Evolutionary conservation across 805 yeast genomes (phyloP).

Genomic region (Candida nitratophila): DNA sequence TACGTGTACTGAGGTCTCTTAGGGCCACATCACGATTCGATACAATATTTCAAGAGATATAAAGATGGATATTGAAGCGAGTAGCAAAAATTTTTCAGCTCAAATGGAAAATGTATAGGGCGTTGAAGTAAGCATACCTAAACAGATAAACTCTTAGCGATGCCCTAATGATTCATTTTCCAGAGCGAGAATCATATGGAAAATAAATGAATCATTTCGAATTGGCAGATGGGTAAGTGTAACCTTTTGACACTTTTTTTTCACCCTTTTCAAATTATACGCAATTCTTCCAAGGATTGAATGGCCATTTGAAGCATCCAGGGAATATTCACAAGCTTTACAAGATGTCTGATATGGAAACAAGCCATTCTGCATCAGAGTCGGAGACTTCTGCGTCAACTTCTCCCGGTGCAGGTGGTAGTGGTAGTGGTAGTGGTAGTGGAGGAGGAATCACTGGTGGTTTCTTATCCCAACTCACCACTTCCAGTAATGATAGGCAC

Average conservation of each 20-base stretch:
- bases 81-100: too few species aligned
- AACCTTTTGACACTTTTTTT: not conserved
- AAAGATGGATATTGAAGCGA: too few species aligned
- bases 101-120: too few species aligned
- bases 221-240: too few species aligned
- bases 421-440: not conserved
- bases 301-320: too few species aligned
- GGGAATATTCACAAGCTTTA: too few species aligned
- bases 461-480: not conserved
- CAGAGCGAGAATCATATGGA: not conserved
- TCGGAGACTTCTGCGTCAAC: not conserved
- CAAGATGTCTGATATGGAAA: not conserved
- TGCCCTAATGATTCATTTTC: not conserved
- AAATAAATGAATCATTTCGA: not conserved
- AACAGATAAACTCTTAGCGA: not conserved
- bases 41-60: too few species aligned
- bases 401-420: not conserved
- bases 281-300: too few species aligned
- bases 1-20: too few species aligned
- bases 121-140: too few species aligned
- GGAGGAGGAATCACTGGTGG: not conserved
- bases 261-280: too few species aligned
- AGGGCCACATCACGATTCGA: too few species aligned
- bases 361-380: not conserved
- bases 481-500: not conserved